phyloP scores from a whole-genome alignment of 768 basidiomycete species.

The Cystofilobasidium ferigula region DNA sequence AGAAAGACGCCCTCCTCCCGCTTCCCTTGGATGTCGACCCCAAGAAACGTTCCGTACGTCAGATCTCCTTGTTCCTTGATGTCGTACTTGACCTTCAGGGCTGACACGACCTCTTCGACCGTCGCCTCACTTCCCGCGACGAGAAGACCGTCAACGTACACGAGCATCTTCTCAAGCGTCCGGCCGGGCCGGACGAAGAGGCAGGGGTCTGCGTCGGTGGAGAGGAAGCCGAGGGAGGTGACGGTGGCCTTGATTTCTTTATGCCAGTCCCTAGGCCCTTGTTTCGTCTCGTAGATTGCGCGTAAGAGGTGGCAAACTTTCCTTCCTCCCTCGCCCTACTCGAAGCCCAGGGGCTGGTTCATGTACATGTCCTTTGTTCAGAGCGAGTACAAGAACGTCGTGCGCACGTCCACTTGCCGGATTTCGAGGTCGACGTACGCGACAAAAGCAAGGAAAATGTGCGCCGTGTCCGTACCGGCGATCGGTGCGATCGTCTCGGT shows the following conservation, averaged over 20 bases:
- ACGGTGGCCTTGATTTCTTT: neutral
- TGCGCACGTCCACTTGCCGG: neutral
- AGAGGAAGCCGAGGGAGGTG: neutral
- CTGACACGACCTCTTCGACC: neutral
- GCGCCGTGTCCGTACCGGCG: too few species aligned
- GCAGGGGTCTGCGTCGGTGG: neutral
- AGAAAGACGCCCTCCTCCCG: neutral
- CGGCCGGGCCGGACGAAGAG: neutral
- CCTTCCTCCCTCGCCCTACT: neutral
- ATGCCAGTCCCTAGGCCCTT: neutral
- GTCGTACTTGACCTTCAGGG: neutral
- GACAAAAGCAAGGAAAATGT: neutral
- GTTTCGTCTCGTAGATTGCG: neutral
- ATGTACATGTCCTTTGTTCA: neutral
- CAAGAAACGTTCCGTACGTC: neutral
- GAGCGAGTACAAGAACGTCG: neutral
- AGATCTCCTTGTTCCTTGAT: neutral
- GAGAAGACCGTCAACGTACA: slow-evolving; percentile 9
- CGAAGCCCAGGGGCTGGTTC: neutral
- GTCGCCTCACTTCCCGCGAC: neutral
- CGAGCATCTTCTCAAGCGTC: neutral
- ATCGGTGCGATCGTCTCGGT: too few species aligned
- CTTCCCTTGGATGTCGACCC: neutral
- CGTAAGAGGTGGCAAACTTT: neutral
- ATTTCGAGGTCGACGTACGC: neutral